Evolutionary conservation across 257 asterid genomes (phyloP).

Genomic region (Nyctanthes arbortristis): DNA sequence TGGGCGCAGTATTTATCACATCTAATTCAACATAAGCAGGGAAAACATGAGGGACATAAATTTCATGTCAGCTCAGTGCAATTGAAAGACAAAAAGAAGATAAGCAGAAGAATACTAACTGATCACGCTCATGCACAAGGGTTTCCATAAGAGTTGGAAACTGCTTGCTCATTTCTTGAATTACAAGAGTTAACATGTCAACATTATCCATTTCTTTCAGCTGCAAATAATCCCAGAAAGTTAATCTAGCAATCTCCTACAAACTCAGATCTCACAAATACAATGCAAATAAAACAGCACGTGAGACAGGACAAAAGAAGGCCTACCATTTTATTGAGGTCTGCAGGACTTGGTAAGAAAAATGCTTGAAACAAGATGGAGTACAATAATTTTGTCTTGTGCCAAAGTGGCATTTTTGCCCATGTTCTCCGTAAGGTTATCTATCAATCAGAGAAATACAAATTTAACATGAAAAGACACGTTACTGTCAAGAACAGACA

Average conservation of each 20-base stretch:
- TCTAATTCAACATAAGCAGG: not conserved
- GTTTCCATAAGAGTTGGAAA: slow-evolving; percentile 95
- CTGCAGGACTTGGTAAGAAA: slow-evolving; percentile 73
- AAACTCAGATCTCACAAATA: slow-evolving; percentile 1
- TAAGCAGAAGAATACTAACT: slow-evolving; percentile 44
- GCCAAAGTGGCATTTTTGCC: slow-evolving; percentile 95
- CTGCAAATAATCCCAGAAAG: slow-evolving; percentile 49
- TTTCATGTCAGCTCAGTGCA: not conserved
- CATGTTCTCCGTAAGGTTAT: slow-evolving; percentile 85
- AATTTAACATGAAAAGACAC: slow-evolving; percentile 16
- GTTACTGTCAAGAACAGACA: not conserved
- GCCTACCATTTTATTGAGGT: slow-evolving; percentile 63
- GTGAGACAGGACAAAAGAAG: slow-evolving; percentile 17
- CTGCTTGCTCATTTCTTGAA: slow-evolving; percentile 93
- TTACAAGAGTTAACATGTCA: slow-evolving; percentile 84
- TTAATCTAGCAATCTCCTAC: slow-evolving; percentile 12
- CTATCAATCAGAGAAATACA: slow-evolving; percentile 33
- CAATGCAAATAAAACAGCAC: slow-evolving; percentile 15
- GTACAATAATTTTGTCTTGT: slow-evolving; percentile 68
- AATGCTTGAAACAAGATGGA: slow-evolving; percentile 80
- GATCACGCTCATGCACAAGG: slow-evolving; percentile 91
- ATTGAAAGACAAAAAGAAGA: not conserved
- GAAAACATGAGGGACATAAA: not conserved
- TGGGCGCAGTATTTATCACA: not conserved
- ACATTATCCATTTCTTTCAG: slow-evolving; percentile 94